Evolutionary conservation across 1,139 yeast species (phyloP).

Genomic region (Sugiyamaella grinbergsii): DNA sequence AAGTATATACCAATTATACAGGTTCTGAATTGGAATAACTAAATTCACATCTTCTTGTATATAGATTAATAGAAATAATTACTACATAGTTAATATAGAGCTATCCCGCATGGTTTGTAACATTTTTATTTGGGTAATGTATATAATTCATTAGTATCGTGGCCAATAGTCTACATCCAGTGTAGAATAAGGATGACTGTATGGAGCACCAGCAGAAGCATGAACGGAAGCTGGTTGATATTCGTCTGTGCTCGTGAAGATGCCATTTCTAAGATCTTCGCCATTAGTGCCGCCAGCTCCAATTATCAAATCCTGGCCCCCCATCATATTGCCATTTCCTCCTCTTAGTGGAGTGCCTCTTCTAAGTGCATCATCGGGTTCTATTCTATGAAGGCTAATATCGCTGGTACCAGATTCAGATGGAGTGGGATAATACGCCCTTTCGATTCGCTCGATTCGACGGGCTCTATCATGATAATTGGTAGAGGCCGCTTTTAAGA

Average conservation of each 20-base stretch:
- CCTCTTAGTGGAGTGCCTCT: conserved; percentile 13
- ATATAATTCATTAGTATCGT: conserved; percentile 10
- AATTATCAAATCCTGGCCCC: conserved; percentile 8
- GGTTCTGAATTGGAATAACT: conserved; percentile 8
- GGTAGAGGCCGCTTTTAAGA: too few relatives aligned
- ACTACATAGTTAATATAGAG: too few relatives aligned
- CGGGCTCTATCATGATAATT: conserved; percentile 16
- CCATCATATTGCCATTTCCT: neutral
- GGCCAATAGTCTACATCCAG: conserved; percentile 24
- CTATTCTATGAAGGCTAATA: conserved; percentile 19
- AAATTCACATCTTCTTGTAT: neutral
- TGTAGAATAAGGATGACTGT: conserved; percentile 13
- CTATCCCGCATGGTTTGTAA: too few relatives aligned
- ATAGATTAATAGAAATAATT: conserved; percentile 6
- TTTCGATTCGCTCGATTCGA: conserved; percentile 24
- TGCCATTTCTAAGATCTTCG: conserved; percentile 6
- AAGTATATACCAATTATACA: conserved; percentile 58
- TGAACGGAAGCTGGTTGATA: conserved; percentile 5
- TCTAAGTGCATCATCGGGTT: conserved; percentile 15
- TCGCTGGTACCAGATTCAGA: conserved; percentile 37
- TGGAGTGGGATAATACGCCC: conserved; percentile 37
- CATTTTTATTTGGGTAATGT: too few relatives aligned
- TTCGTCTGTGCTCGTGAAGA: conserved; percentile 3
- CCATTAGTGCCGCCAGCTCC: conserved; percentile 4
- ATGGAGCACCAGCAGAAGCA: conserved; percentile 1